Evolutionary conservation across 2,329 filamentous ascomycete genomes (phyloP).

Genomic region (Paramyrothecium sp.): DNA sequence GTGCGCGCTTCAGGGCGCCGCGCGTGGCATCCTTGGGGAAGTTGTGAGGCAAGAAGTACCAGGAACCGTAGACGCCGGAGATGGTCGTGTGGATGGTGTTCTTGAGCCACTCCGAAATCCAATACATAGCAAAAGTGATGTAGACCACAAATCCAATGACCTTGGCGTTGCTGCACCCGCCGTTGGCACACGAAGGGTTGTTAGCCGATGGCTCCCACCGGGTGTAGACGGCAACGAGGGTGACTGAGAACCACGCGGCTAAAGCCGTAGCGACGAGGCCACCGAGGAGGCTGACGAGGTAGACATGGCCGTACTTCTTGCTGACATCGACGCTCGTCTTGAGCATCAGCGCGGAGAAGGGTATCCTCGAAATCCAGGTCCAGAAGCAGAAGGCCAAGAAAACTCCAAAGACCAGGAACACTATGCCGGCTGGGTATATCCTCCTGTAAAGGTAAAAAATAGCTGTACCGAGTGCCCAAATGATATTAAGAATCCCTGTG

Average conservation of each 20-base stretch:
- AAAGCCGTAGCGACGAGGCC: conserved; percentile 75
- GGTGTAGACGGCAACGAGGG: conserved; percentile 81
- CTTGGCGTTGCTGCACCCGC: conserved; percentile 69
- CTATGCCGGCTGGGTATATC: conserved; percentile 82
- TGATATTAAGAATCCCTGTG: conserved; percentile 84
- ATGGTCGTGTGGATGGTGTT: conserved; percentile 89
- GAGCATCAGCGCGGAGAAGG: conserved; percentile 88
- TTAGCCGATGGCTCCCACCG: conserved; percentile 67
- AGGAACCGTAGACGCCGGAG: conserved; percentile 85
- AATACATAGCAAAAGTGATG: conserved; percentile 88
- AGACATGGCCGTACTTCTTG: conserved; percentile 81
- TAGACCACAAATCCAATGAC: conserved; percentile 85
- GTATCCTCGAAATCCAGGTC: conserved; percentile 86
- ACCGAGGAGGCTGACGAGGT: conserved; percentile 79
- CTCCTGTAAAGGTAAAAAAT: conserved; percentile 78
- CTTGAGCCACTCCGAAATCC: conserved; percentile 92
- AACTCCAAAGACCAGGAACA: conserved; percentile 74
- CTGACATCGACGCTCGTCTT: conserved; percentile 83
- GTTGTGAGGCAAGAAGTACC: conserved; percentile 77
- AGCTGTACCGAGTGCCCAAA: conserved; percentile 80
- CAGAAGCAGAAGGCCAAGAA: conserved; percentile 83
- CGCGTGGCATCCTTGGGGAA: conserved; percentile 78
- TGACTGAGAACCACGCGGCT: conserved; percentile 82
- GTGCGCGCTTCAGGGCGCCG: conserved; percentile 75
- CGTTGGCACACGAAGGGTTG: conserved; percentile 53